Evolutionary conservation across 163 green algal species (phyloP).

Genomic region (Volvox carteri): DNA sequence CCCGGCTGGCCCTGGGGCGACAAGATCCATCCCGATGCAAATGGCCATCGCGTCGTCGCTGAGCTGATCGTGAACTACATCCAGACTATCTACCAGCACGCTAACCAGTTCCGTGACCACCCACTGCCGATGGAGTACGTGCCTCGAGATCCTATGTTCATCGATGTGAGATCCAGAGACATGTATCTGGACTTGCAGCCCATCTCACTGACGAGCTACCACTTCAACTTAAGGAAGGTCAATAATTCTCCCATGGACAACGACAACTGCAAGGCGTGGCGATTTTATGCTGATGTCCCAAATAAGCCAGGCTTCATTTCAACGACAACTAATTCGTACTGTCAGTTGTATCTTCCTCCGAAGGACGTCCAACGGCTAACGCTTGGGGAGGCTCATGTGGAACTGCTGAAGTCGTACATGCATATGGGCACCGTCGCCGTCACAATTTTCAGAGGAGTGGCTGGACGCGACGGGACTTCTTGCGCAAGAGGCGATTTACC

Average conservation of each 20-base stretch:
- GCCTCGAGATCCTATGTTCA: not conserved
- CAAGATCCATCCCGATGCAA: not conserved
- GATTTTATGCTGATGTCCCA: not conserved
- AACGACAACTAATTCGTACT: no score
- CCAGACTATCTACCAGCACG: not conserved
- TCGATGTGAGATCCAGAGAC: not conserved
- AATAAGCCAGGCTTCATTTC: conserved; percentile 9
- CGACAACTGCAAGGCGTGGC: not conserved
- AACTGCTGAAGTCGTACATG: no score
- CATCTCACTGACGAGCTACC: not conserved
- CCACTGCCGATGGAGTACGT: not conserved
- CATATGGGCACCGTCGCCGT: no score
- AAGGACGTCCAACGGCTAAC: no score
- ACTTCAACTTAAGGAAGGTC: not conserved
- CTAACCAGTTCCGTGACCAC: not conserved
- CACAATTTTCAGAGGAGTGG: no score
- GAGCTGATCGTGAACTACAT: not conserved
- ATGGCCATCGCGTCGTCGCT: not conserved
- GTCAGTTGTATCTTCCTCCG: no score
- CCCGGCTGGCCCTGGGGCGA: no score
- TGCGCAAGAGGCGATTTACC: no score
- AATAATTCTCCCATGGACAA: no score
- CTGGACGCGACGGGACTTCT: no score
- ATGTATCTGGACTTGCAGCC: not conserved
- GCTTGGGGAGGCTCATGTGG: no score